Base-by-base conservation (phyloP, 108 stramenopile species). In the Nitzschia sp. region DNA sequence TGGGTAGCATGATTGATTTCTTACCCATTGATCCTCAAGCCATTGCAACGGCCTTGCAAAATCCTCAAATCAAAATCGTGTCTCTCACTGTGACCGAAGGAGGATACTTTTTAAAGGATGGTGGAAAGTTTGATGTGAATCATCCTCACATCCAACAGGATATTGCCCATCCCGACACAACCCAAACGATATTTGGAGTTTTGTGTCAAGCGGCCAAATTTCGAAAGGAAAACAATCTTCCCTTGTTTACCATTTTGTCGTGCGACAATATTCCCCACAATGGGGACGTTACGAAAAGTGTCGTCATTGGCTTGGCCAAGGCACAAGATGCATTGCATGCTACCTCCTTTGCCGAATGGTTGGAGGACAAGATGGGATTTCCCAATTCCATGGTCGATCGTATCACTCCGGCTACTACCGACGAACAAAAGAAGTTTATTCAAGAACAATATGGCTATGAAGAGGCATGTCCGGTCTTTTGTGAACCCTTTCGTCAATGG, bases 301-400 rank as follows among this genome's bases (percentile, higher is more conserved):
- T 61, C 13, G 28, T 45, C 25, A 22, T 70, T 17, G 59, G 58
- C 13, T 30, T 70, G 27, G 69, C 69, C 3, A 23, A 41, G 17
- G 33, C 45, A n/a, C 23, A 19, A 9, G 64, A 77, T 55, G 30
- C 58, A 3, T 66, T 77, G 11, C 44, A 80, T 16, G 77, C 45
- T 17, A 35, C 36, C 31, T n/a, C n/a, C n/a, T n/a, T n/a, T n/a
- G n/a, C n/a, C n/a, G n/a, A n/a, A n/a, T 85, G 81, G 81, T 76
- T 85, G 21, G 78, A 72, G 53, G 23, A 66, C 23, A 44, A 82
- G 35, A 78, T 77, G 2, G 72, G 74, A 23, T 84, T 80, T 75
- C 83, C 83, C 26, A 82, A 82, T 62, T 67, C 70, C 29, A 83
- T 83, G 82, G 82, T 84, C 19, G 83, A 84, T 66, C 80, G 83